Conservation (phyloP, 495 filamentous ascomycete species). For the Astrothelium macrocarpum region DNA sequence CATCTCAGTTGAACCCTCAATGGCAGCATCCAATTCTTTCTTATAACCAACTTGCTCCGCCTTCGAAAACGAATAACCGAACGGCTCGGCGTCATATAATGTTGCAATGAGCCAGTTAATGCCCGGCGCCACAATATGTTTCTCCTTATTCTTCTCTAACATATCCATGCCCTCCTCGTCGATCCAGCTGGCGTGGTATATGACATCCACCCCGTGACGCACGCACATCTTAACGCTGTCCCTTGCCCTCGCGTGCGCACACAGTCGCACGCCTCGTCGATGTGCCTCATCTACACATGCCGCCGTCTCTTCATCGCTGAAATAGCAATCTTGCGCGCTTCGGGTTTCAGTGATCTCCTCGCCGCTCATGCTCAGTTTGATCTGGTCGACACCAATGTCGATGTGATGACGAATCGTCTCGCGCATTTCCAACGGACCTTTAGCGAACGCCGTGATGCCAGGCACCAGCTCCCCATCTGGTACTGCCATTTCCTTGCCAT, state of each 20-base stretch:
- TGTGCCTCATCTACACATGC: constrained; percentile 46
- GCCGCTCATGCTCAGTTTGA: constrained; percentile 46
- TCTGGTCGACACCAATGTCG: constrained; percentile 40
- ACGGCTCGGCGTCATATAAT: constrained; percentile 36
- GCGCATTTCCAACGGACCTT: constrained; percentile 39
- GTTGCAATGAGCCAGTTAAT: constrained; percentile 40
- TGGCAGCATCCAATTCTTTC: constrained; percentile 36
- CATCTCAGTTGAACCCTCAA: constrained; percentile 39
- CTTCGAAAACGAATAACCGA: constrained; percentile 37
- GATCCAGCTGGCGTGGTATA: constrained; percentile 44
- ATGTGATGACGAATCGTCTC: constrained; percentile 38
- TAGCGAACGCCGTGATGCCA: constrained; percentile 41
- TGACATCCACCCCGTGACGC: constrained; percentile 41
- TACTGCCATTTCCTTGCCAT: constrained; percentile 41
- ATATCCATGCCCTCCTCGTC: constrained; percentile 42
- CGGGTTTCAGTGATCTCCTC: constrained; percentile 38
- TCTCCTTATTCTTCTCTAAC: constrained; percentile 38
- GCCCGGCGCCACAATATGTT: constrained; percentile 40
- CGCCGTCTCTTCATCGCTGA: constrained; percentile 38
- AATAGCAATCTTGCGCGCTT: constrained; percentile 42
- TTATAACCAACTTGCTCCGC: constrained; percentile 40
- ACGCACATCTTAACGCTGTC: constrained; percentile 42
- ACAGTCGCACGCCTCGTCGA: constrained; percentile 35
- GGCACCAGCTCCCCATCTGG: constrained; percentile 38
- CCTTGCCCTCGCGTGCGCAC: constrained; percentile 41